phyloP scores from a whole-genome alignment of 495 filamentous ascomycete genomes.

The Cenococcum geophilum region DNA sequence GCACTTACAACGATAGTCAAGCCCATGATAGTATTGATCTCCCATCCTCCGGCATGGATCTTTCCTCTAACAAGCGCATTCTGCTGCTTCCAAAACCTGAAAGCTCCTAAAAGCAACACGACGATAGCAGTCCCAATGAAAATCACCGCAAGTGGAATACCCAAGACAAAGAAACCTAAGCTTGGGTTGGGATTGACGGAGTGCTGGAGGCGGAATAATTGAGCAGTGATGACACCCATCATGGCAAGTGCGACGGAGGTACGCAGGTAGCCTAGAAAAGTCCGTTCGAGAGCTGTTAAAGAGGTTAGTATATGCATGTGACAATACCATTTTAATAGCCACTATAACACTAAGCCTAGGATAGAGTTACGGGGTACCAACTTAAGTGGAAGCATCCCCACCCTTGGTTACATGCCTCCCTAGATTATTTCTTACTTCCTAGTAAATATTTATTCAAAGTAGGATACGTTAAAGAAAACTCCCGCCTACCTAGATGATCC shows the following conservation, averaged over 20 bases:
- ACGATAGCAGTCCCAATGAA: constrained; percentile 55
- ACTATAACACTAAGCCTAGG: neutral
- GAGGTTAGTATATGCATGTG: neutral
- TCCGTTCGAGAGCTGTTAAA: constrained; percentile 66
- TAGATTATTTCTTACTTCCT: neutral
- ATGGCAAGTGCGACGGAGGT: constrained; percentile 65
- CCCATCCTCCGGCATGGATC: constrained; percentile 61
- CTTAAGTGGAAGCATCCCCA: no score
- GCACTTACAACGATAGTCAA: constrained; percentile 48
- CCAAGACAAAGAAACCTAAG: constrained; percentile 58
- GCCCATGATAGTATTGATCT: constrained; percentile 52
- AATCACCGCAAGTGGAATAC: constrained; percentile 56
- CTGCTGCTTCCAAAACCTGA: constrained; percentile 66
- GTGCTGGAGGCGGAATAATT: constrained; percentile 64
- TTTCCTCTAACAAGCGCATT: constrained; percentile 59
- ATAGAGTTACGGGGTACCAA: no score
- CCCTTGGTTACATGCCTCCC: neutral
- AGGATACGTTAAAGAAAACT: constrained; percentile 8
- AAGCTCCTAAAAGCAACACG: constrained; percentile 52
- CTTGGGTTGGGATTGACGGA: constrained; percentile 34
- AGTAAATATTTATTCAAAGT: neutral
- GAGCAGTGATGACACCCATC: constrained; percentile 58
- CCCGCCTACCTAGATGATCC: constrained; percentile 51
- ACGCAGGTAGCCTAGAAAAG: constrained; percentile 71
- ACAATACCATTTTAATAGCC: neutral